A percentile compares a stretch with the other conserved stretches of the same genome.
Conservation (phyloP, 805 yeast species). For the Schizosaccharomyces japonicus region DNA sequence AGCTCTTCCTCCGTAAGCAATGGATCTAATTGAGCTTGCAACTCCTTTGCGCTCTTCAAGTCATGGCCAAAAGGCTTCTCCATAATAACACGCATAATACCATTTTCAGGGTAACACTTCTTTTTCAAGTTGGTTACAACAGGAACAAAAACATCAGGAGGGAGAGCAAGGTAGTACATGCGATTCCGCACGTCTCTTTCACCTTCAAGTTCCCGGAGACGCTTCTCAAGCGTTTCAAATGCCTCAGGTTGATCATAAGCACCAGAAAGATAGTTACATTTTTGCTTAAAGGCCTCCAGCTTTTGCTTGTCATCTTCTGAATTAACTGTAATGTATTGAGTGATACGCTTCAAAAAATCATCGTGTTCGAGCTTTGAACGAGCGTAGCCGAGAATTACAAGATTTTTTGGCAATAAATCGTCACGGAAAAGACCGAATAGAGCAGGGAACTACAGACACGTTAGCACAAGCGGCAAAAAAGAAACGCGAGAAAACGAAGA, state of each 20-base stretch:
- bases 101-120: conserved; percentile 36
- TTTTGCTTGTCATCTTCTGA: conserved; percentile 5
- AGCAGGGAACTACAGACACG: background rate
- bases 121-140: conserved; percentile 57
- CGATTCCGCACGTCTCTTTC: conserved; percentile 38
- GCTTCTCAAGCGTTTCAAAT: conserved; percentile 31
- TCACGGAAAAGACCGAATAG: background rate
- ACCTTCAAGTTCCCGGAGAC: conserved; percentile 37
- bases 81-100: conserved; percentile 59
- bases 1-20: conserved; percentile 75
- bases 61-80: conserved; percentile 97
- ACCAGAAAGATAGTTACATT: conserved; percentile 50
- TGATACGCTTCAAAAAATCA: conserved; percentile 23
- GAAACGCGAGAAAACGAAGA: background rate
- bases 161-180: conserved; percentile 76
- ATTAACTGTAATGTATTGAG: conserved; percentile 28
- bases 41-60: conserved; percentile 46
- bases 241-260: conserved; percentile 63
- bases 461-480: background rate
- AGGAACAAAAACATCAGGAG: conserved; percentile 70
- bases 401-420: conserved; percentile 16
- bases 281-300: conserved; percentile 28
- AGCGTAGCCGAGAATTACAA: conserved; percentile 76
- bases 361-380: conserved; percentile 48
- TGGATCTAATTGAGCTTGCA: conserved; percentile 61